Evolutionary conservation across 139 green algal genomes (phyloP), one percentile per base, ranked within the genome.

Genomic region (Chlamydomonas schloesseri): DNA sequence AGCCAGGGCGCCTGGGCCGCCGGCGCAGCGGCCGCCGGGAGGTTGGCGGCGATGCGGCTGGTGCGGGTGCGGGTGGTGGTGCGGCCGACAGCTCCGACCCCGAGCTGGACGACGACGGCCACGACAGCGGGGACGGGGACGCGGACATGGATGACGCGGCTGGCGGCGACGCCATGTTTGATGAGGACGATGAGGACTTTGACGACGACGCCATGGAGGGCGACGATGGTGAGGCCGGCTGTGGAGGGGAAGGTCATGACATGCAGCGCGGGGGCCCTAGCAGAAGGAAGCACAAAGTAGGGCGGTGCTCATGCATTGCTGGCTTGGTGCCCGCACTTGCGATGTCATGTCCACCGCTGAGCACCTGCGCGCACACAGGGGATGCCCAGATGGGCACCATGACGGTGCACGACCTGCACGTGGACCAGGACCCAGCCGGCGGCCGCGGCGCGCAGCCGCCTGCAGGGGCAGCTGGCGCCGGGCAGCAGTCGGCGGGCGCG

Each of bases 361-460:
- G n/a, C n/a, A n/a, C n/a, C n/a, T n/a, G n/a, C n/a, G n/a, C n/a
- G n/a, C n/a, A n/a, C n/a, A n/a, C 34, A 73, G 58, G 57, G 31
- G 86, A 83, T 42, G 89, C 65, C 29, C 87, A 89, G 24, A 81
- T 95, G 2, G 87, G 84, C 18, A 76, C 77, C 26, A 88, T 93
- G 85, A 85, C 87, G n/a, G 95, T 98, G 58, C 94, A 97, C 69
- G 94, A 97, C 70, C 88, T 98, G 90, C 89, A 96, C 73, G 87
- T 98, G 13, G 90, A 74, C 26, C 89, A 93, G 58, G 83, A 53
- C 11, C 36, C 62, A 13, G 34, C 71, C 11, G 73, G 70, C 24
- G 75, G 82, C 55, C 28, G 31, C 13, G 31, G 37, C n/a, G 31
- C 42, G 42, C 42, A 50, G 42, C 23, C 36, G 69, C 33, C 10